Base-by-base conservation (phyloP, 441 rosid genomes). In the Iberis amara region DNA sequence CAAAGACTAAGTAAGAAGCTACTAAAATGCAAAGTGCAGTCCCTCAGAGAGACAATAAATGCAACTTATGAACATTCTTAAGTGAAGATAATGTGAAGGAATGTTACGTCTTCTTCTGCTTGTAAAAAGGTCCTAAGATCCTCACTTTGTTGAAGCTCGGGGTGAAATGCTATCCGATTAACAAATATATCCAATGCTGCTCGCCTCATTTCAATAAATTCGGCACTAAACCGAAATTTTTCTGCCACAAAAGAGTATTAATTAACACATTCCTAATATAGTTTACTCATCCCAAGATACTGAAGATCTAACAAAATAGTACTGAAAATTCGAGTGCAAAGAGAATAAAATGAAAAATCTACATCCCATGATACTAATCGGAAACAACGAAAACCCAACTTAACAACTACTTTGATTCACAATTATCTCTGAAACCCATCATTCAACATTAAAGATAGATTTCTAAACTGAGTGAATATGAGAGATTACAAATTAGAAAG, bases 141-240 rank as follows among this genome's bases (percentile, higher is more conserved):
- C 54, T 89, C 96, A 69, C 99, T 94, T 57, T 77, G 96, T 66
- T 69, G 89, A 69, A 94, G 94, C 75, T 84, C 96, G 13, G 73
- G 71, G 55, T 89, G 97, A 2, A 79, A 82, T 53, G 99, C 95
- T 59, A 94, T 85, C 64, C 99, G 78, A 69, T 89, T 94, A 46
- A 89, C 84, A 77, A 94, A 94, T 54, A 78, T 41, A 70, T 94
- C 92, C 74, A 94, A 59, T 7, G 83, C 97, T 62, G 79, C 96
- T 56, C 95, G 88, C 76, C 97, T 86, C 89, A 89, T 77, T 69
- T 94, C 99, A 58, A 94, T 94, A 69, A 94, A 94, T 51, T 94
- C 99, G 57, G 96, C 94, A 77, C 96, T 89, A 65, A 89, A 94
- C 10, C 97, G 92, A 49, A 94, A 89, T 55, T 94, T 94, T 66